These are phyloP conservation scores for Candida pseudoviswanathii DNA, from an alignment of 1,139 yeast genomes.

Conservation along the genomic window DNA sequence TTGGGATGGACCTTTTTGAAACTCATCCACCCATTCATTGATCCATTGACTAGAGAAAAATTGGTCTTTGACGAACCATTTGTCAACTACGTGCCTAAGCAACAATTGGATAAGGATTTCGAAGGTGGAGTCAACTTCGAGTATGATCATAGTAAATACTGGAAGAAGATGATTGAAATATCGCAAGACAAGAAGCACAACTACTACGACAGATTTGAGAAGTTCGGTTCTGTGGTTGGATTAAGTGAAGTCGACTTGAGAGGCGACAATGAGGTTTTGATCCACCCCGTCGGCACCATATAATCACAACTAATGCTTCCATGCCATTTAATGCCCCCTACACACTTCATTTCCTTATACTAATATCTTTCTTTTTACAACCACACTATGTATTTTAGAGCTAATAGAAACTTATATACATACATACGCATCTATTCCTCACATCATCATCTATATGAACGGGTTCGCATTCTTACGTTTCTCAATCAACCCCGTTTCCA, in stretches of 20 bases:
- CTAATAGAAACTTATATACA: background rate
- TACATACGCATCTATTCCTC: background rate
- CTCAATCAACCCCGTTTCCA: slow-evolving; percentile 72
- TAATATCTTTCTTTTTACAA: too few species aligned
- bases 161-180: slow-evolving; percentile 45
- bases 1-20: slow-evolving; percentile 51
- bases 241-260: slow-evolving; percentile 74
- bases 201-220: slow-evolving; percentile 42
- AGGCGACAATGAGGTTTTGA: slow-evolving; percentile 49
- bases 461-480: slow-evolving; percentile 94
- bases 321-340: too few species aligned
- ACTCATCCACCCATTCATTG: slow-evolving; percentile 51
- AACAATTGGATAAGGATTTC: slow-evolving; percentile 50
- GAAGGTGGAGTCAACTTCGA: slow-evolving; percentile 46
- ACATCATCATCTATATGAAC: slow-evolving; percentile 27
- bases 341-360: too few species aligned
- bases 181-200: slow-evolving; percentile 37
- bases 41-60: slow-evolving; percentile 52
- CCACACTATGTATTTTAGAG: background rate
- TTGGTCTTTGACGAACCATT: slow-evolving; percentile 49
- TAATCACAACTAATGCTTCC: background rate
- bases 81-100: slow-evolving; percentile 16
- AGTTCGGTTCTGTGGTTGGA: slow-evolving; percentile 43
- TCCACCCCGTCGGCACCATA: slow-evolving; percentile 35
- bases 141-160: slow-evolving; percentile 44